These are phyloP conservation scores for Paraphoma chrysanthemicola DNA, from an alignment of 2,329 filamentous ascomycete species.

Conservation along the genomic window DNA sequence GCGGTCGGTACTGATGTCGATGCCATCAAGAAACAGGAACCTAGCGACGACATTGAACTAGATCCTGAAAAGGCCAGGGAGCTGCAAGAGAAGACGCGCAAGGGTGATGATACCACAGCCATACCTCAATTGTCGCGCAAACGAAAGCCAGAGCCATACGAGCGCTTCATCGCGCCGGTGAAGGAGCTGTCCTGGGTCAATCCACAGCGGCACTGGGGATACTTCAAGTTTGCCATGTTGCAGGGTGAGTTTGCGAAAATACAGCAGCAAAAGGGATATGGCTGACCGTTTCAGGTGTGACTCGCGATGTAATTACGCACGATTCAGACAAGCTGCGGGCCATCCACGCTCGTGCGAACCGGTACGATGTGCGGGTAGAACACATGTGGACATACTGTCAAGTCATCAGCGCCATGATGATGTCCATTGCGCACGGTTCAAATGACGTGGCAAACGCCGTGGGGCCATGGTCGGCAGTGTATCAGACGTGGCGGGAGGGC, in stretches of 20 bases:
- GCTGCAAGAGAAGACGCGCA: slow-evolving; percentile 17
- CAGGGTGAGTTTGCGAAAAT: slow-evolving; percentile 27
- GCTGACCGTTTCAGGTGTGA: slow-evolving; percentile 41
- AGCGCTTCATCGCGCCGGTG: slow-evolving; percentile 45
- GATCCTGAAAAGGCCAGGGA: slow-evolving; percentile 17
- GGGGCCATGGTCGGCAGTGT: slow-evolving; percentile 67
- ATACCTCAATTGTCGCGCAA: slow-evolving; percentile 20
- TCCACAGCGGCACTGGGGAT: slow-evolving; percentile 45
- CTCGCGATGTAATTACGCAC: slow-evolving; percentile 51
- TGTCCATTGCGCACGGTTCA: slow-evolving; percentile 74
- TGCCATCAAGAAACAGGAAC: slow-evolving; percentile 7
- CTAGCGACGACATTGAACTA: slow-evolving; percentile 7
- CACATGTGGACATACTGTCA: slow-evolving; percentile 56
- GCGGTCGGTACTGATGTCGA: slow-evolving; percentile 2
- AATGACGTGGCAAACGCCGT: slow-evolving; percentile 68
- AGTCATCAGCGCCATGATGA: slow-evolving; percentile 67
- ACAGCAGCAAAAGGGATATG: not conserved
- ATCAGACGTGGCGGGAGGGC: slow-evolving; percentile 64
- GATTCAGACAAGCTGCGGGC: slow-evolving; percentile 48
- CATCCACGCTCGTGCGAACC: slow-evolving; percentile 51
- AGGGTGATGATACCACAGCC: not conserved
- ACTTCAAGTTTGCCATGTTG: slow-evolving; percentile 54
- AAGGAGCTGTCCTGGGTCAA: slow-evolving; percentile 38
- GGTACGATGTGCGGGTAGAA: slow-evolving; percentile 56
- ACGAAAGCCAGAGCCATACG: slow-evolving; percentile 40